Base-by-base conservation (phyloP, 2,329 filamentous ascomycete genomes). In the Oidium heveae region DNA sequence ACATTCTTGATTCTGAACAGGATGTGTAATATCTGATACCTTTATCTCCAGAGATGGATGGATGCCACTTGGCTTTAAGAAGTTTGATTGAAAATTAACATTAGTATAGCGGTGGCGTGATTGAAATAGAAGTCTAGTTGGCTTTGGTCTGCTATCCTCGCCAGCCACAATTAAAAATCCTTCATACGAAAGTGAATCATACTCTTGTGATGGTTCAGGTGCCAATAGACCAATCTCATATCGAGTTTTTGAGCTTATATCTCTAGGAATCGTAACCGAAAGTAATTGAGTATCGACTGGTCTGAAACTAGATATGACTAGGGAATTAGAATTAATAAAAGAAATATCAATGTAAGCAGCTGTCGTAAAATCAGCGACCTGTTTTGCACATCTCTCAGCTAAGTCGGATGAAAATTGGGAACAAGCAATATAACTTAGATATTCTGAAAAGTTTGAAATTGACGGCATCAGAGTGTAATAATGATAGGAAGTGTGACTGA, bases 211-310 rank as follows among this genome's bases (percentile, higher is more conserved):
- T 4, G 70, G 69, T 59, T 87, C 80, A 12, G 74, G 71, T 6
- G 77, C 77, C 56, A 96, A 69, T 44, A 95, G 74, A 16, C 89
- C 89, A 20, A 95, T 77, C 65, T 96, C 89, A 5, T 86, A 74
- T 51, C 82, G 76, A n/a, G 57, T 57, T 51, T 54, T 49, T 12
- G 1, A 2, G 7, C 13, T n/a, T 22, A 22, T 4, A 5, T 28
- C 18, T 4, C 4, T 28, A 1, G 68, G 63, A 0, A 66, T 61
- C 4, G 34, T 24, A 15, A 16, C 64, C 52, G 55, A 55, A 37
- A 57, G 54, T 58, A 58, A 46, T 60, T 59, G 55, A 59, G 44
- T 57, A 37, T 55, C 55, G 8, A 68, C 68, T 1, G 75, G 70
- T 79, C 80, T 91, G 54, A 79, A 70, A 32, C 74, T 77, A 1